Evolutionary conservation across 805 yeast genomes (phyloP), one percentile per base, ranked within the genome.

Genomic region (Sugiyamaella valdiviana): DNA sequence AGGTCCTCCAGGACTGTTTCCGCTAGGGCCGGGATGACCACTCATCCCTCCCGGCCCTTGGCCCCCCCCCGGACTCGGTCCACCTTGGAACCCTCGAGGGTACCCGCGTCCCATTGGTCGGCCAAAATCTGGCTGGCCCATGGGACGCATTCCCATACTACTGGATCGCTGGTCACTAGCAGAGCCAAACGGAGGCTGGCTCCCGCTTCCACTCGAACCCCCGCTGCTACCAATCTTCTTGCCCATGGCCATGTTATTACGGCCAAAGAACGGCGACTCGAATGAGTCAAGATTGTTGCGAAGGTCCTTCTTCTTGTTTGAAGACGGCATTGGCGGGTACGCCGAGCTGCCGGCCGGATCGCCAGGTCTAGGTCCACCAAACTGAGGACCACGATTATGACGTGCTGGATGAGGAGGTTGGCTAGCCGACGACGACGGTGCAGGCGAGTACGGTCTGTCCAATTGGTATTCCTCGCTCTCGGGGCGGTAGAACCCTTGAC

Each of bases 251-350:
- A 32, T 20, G 24, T 42, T 42, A 6, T 52, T 51, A 14, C 54
- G 42, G 2, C 54, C 56, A 47, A 52, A 52, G 21, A 39, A 44
- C 6, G 56, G 53, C 12, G 51, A 46, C 22, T 52, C 56, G 29
- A 46, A 52, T 7, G 46, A 39, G 39, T 46, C 53, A n/a, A 52
- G 45, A 19, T 46, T 45, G 40, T 45, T 36, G 22, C 56, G 36
- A n/a, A 52, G 43, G 20, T 26, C 50, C n/a, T 36, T 19, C 40
- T 22, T 49, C 37, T 26, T 44, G 20, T 20, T 36, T 16, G 22
- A 16, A 7, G n/a, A 12, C 7, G 32, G 32, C 32, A 26, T 26
- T 12, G 14, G n/a, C 14, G 32, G 32, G 7, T 26, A 26, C 7
- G 32, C 32, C 9, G 32, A 26, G 32, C 32, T n/a, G 9, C 32